phyloP scores from a whole-genome alignment of 164 flowering plant genomes.

The Amborella trichopoda region DNA sequence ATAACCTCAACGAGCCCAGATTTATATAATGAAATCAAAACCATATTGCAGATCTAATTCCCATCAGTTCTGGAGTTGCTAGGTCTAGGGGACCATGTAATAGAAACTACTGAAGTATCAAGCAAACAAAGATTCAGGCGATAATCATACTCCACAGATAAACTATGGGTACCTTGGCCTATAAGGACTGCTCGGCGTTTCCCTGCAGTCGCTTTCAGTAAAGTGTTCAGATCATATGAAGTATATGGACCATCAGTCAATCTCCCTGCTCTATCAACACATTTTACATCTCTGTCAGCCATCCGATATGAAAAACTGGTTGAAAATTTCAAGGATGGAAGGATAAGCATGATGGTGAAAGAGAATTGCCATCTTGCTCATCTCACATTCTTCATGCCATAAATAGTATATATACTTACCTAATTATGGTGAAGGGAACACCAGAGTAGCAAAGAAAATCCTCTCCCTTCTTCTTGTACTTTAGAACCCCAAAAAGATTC shows the following conservation, averaged over 20 bases:
- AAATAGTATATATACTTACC: slow-evolving; percentile 32
- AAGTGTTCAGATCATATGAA: slow-evolving; percentile 89
- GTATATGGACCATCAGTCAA: slow-evolving; percentile 99
- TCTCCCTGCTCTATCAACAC: slow-evolving; percentile 64
- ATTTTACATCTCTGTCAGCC: neutral
- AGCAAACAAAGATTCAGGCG: no score
- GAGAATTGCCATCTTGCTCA: no score
- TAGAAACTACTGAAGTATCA: no score
- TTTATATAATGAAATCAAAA: no score
- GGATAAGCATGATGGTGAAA: no score
- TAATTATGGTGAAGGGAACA: slow-evolving; percentile 85
- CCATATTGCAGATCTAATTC: no score
- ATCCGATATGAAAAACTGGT: no score
- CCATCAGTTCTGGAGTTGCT: no score
- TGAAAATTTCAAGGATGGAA: no score
- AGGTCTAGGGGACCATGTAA: no score
- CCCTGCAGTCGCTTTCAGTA: slow-evolving; percentile 95
- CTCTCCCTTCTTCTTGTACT: slow-evolving; percentile 94
- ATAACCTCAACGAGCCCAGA: no score
- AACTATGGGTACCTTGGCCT: slow-evolving; percentile 63
- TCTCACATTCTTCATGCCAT: no score
- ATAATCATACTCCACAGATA: neutral
- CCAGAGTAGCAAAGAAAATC: slow-evolving; percentile 74
- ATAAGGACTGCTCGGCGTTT: slow-evolving; percentile 77
- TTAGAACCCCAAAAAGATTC: slow-evolving; percentile 98